These are phyloP conservation scores for Poronia punctata DNA, from an alignment of 495 filamentous ascomycete genomes.

Conservation along the genomic window DNA sequence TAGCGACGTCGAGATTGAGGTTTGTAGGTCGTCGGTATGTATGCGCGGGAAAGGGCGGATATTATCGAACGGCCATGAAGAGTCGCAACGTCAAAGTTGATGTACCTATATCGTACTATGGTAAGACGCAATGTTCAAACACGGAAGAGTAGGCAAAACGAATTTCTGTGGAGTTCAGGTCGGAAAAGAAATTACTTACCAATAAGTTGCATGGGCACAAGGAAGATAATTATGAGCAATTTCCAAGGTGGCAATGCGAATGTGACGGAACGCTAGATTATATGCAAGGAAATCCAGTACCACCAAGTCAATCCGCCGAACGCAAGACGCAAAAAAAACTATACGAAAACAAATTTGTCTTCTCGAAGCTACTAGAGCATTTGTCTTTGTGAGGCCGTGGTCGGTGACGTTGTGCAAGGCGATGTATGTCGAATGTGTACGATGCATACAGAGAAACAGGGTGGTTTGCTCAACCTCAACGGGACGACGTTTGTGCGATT, in stretches of 20 bases:
- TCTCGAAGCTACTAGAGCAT: not conserved
- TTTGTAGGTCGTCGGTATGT: constrained; percentile 14
- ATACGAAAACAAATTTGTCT: constrained; percentile 1
- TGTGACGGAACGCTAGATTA: not conserved
- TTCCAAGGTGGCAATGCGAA: not conserved
- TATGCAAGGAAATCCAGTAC: too few relatives aligned
- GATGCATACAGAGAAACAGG: not conserved
- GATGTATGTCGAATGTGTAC: not conserved
- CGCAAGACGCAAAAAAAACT: constrained; percentile 2
- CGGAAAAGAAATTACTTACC: not conserved
- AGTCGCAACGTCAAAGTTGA: constrained; percentile 27
- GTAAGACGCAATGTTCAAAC: too few relatives aligned
- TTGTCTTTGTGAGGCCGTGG: not conserved
- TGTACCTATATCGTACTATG: too few relatives aligned
- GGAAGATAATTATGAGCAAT: not conserved
- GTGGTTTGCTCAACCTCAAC: constrained; percentile 4
- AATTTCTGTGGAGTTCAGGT: not conserved
- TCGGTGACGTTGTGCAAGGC: not conserved
- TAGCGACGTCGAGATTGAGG: constrained; percentile 15
- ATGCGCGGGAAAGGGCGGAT: constrained; percentile 17
- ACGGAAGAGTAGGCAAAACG: not conserved
- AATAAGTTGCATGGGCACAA: not conserved
- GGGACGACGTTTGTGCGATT: too few relatives aligned
- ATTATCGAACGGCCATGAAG: constrained; percentile 33
- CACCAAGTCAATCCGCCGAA: too few relatives aligned